Evolutionary conservation across 2,329 filamentous ascomycete genomes (phyloP), one percentile per base, ranked within the genome.

Genomic region (Colletotrichum gigasporum): DNA sequence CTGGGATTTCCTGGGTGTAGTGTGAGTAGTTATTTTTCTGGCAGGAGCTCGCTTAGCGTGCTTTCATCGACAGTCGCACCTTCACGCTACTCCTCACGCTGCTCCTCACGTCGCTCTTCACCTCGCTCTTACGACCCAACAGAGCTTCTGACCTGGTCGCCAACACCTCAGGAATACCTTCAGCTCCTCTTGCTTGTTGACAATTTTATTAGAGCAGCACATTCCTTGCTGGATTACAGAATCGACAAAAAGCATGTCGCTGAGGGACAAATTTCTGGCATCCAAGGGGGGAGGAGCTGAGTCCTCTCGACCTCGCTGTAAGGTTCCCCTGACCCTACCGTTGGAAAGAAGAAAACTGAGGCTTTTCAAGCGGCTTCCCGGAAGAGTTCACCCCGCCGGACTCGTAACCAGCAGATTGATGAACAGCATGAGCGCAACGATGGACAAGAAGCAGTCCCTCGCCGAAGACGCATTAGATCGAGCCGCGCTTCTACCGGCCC

Each of bases 381-480:
- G 14, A 37, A 42, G 5, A 18, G 16, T 1, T 26, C 20, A 5
- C 12, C 26, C 16, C 32, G 5, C 26, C n/a, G 12, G 7, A 39
- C 22, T 28, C 30, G 18, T 22, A 14, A 12, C 16, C 45, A 44
- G 11, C 41, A 11, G 11, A 22, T 10, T 4, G 45, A 48, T 16
- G 26, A 9, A 10, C 14, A 20, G n/a, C 20, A 30, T 20, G 42
- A 50, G 14, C 14, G 28, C 48, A 52, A 50, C 11, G n/a, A 12
- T 37, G 28, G 34, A 22, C 47, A 20, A n/a, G 42, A 32, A 20
- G 55, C 39, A n/a, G 39, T 32, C 32, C 62, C 62, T 62, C 57
- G 56, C 18, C 48, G 62, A 26, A 50, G 62, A 37, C 62, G 62
- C 9, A 62, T 65, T 30, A 54, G 42, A 48, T 65, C 62, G 10